A percentile compares a stretch with the other conserved stretches of the same genome.
Conservation (phyloP, 441 rosid genomes). For the Manihot esculenta region DNA sequence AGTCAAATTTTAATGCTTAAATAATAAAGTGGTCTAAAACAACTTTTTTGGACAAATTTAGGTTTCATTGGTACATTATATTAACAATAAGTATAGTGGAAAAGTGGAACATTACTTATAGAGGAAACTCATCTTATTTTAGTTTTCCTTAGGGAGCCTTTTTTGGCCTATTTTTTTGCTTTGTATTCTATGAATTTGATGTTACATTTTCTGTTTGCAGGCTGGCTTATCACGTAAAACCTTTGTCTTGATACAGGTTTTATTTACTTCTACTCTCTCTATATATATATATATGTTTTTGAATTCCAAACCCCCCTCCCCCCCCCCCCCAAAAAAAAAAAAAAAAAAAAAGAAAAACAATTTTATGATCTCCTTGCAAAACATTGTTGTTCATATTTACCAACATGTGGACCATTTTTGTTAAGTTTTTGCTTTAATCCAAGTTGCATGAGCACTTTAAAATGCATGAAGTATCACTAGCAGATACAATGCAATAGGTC, state of each 20-base stretch:
- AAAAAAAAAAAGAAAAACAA: too few species aligned
- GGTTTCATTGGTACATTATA: neutral
- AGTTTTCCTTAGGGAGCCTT: neutral
- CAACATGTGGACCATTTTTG: neutral
- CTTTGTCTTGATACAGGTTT: conserved; percentile 90
- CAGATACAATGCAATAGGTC: neutral
- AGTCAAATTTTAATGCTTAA: neutral
- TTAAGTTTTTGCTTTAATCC: neutral
- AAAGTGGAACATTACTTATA: neutral
- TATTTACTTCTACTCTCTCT: conserved; percentile 20
- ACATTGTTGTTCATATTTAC: neutral
- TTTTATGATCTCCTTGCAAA: neutral
- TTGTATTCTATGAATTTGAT: conserved; percentile 9
- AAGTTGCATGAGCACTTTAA: neutral
- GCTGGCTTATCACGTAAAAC: conserved; percentile 81
- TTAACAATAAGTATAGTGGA: neutral
- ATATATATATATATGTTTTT: neutral
- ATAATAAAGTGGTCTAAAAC: neutral
- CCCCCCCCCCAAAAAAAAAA: too few species aligned
- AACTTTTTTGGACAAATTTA: neutral
- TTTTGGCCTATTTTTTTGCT: neutral
- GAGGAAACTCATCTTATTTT: neutral
- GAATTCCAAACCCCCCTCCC: too few species aligned
- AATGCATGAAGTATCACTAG: neutral
- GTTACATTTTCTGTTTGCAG: conserved; percentile 45